phyloP scores from a whole-genome alignment of 2,329 filamentous ascomycete species.

The Fusarium guadeloupense region DNA sequence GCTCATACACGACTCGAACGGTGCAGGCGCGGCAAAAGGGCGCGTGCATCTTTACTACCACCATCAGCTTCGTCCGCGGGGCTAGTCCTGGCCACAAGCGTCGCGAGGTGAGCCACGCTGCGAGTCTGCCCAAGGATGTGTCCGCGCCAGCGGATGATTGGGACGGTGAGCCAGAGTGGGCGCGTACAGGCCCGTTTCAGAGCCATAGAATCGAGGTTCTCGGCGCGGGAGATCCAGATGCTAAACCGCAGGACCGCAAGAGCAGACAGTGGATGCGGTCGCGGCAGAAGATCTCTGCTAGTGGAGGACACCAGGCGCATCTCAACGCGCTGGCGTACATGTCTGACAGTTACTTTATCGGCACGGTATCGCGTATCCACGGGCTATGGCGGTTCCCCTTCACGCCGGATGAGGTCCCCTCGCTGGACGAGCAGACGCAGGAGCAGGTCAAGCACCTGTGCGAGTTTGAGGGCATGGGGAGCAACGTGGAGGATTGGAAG shows the following conservation, averaged over 20 bases:
- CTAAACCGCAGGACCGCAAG: conserved; percentile 71
- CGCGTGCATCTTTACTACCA: conserved; percentile 93
- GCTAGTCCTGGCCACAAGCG: conserved; percentile 60
- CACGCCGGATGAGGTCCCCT: conserved; percentile 62
- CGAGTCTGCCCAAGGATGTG: conserved; percentile 62
- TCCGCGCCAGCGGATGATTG: conserved; percentile 50
- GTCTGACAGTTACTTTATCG: conserved; percentile 92
- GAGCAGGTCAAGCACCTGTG: conserved; percentile 51
- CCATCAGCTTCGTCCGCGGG: conserved; percentile 84
- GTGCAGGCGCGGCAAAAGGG: conserved; percentile 95
- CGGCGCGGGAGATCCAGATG: conserved; percentile 50
- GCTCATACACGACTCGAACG: conserved; percentile 88
- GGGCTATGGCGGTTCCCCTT: conserved; percentile 78
- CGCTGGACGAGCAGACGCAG: conserved; percentile 54
- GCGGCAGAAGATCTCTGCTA: conserved; percentile 75
- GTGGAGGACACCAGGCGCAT: conserved; percentile 81
- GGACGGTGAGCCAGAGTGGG: conserved; percentile 61
- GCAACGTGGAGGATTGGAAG: conserved; percentile 57
- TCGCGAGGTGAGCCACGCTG: conserved; percentile 74
- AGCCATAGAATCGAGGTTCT: conserved; percentile 55
- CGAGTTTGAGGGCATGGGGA: conserved; percentile 54
- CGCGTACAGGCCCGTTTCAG: conserved; percentile 60
- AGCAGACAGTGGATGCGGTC: conserved; percentile 80
- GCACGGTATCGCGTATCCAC: conserved; percentile 84
- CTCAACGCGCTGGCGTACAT: conserved; percentile 91